These are phyloP conservation scores for Bondarzewia mesenterica DNA, from an alignment of 1,284 basidiomycete species.

Conservation along the genomic window DNA sequence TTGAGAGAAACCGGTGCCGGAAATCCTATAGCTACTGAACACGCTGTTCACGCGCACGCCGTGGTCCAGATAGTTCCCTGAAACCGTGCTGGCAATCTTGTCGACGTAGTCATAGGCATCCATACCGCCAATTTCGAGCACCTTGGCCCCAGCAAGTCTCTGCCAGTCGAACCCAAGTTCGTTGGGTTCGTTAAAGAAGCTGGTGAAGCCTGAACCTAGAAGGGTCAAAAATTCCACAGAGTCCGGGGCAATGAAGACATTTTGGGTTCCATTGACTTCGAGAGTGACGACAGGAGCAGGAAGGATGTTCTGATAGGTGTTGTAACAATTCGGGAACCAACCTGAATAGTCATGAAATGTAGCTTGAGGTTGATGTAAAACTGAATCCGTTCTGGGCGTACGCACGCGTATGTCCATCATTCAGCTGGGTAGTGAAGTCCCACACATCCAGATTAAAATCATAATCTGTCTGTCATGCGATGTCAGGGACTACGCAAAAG, in stretches of 20 bases:
- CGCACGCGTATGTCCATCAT: slow-evolving; percentile 59
- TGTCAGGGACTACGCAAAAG: not conserved
- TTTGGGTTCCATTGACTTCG: slow-evolving; percentile 44
- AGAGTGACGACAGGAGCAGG: slow-evolving; percentile 52
- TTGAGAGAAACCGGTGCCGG: slow-evolving; percentile 12
- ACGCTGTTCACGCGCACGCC: slow-evolving; percentile 57
- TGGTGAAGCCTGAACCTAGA: slow-evolving; percentile 37
- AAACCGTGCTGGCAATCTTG: slow-evolving; percentile 44
- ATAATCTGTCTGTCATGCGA: slow-evolving; percentile 40
- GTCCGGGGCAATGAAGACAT: slow-evolving; percentile 51
- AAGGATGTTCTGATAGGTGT: slow-evolving; percentile 45
- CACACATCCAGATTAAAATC: slow-evolving; percentile 56
- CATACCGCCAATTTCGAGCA: slow-evolving; percentile 46
- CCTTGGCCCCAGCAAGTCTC: slow-evolving; percentile 50
- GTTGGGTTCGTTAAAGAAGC: slow-evolving; percentile 39
- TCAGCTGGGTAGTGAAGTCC: slow-evolving; percentile 46
- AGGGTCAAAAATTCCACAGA: slow-evolving; percentile 39
- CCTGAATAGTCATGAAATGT: too few relatives aligned
- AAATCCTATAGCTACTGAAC: slow-evolving; percentile 51
- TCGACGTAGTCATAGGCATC: slow-evolving; percentile 51
- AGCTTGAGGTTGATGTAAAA: too few relatives aligned
- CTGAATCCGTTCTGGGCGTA: too few relatives aligned
- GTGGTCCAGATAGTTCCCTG: slow-evolving; percentile 57
- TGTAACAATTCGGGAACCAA: slow-evolving; percentile 54
- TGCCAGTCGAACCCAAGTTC: slow-evolving; percentile 49